phyloP scores from a whole-genome alignment of 352 stramenopile genomes.

The Thraustochytrium striatum region DNA sequence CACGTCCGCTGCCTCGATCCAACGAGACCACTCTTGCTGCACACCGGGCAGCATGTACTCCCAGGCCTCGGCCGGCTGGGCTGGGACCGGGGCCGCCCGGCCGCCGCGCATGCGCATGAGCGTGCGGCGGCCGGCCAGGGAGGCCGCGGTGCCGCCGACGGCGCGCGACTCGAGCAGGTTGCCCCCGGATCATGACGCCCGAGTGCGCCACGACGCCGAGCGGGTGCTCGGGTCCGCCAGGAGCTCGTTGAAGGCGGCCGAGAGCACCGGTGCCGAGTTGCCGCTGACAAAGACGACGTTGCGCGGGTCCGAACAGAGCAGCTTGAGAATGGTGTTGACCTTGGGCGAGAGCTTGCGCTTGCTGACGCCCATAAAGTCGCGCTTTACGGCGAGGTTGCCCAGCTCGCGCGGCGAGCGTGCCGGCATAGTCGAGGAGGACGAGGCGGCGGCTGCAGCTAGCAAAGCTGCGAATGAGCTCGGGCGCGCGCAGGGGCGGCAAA shows the following conservation, averaged over 20 bases:
- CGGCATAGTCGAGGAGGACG: conserved; percentile 95
- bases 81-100: background rate
- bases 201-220: conserved; percentile 41
- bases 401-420: conserved; percentile 71
- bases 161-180: background rate
- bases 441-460: conserved; percentile 64
- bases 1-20: conserved; percentile 36
- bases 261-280: conserved; percentile 84
- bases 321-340: conserved; percentile 78
- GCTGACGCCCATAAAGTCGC: conserved; percentile 49
- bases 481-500: background rate
- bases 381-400: conserved; percentile 49
- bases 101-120: background rate
- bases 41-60: conserved; percentile 35
- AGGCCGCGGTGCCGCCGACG: background rate
- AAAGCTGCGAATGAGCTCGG: conserved; percentile 21
- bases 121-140: background rate
- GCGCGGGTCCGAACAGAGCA: conserved; percentile 83
- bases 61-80: background rate
- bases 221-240: background rate
- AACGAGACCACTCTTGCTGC: conserved; percentile 21
- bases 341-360: conserved; percentile 60
- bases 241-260: conserved; percentile 62
- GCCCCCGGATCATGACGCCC: conserved; percentile 38
- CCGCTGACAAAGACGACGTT: conserved; percentile 97